Conservation (phyloP, 1,139 yeast species). For the Kurtzmaniella quercitrusa region DNA sequence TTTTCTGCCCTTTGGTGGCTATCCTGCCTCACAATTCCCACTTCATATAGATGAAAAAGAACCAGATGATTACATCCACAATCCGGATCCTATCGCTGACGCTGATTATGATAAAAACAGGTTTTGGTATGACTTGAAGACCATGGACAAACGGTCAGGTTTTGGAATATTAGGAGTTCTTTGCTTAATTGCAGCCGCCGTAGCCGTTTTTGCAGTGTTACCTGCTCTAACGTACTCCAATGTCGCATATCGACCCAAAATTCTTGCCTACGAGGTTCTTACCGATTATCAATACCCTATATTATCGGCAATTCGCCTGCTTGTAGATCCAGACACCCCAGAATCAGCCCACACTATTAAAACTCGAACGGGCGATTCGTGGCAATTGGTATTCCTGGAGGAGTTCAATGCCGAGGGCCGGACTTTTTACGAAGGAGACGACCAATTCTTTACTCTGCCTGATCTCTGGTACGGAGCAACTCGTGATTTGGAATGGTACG, state of each 20-base stretch:
- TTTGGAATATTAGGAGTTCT: conserved; percentile 59
- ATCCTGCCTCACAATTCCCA: conserved; percentile 86
- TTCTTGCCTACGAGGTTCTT: conserved; percentile 40
- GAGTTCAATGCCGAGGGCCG: conserved; percentile 82
- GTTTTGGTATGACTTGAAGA: conserved; percentile 53
- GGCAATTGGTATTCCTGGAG: conserved; percentile 76
- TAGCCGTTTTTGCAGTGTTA: conserved; percentile 62
- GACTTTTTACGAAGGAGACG: conserved; percentile 79
- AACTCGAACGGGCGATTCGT: conserved; percentile 50
- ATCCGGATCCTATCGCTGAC: conserved; percentile 88
- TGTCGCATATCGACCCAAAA: conserved; percentile 30
- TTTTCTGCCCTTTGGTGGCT: conserved; percentile 88
- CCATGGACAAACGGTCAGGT: conserved; percentile 55
- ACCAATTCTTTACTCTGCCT: conserved; percentile 76
- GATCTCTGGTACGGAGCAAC: conserved; percentile 80
- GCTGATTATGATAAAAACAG: conserved; percentile 70
- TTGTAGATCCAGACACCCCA: conserved; percentile 84
- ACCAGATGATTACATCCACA: conserved; percentile 86
- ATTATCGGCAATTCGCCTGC: conserved; percentile 54
- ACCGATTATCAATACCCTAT: conserved; percentile 57
- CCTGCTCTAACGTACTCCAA: conserved; percentile 80
- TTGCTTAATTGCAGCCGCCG: conserved; percentile 51
- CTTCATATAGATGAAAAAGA: conserved; percentile 84
- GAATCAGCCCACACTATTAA: conserved; percentile 39
- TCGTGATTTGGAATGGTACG: conserved; percentile 81